Evolutionary conservation across 805 yeast genomes (phyloP), one percentile per base, ranked within the genome.

Genomic region (Lachancea lanzarotensis): DNA sequence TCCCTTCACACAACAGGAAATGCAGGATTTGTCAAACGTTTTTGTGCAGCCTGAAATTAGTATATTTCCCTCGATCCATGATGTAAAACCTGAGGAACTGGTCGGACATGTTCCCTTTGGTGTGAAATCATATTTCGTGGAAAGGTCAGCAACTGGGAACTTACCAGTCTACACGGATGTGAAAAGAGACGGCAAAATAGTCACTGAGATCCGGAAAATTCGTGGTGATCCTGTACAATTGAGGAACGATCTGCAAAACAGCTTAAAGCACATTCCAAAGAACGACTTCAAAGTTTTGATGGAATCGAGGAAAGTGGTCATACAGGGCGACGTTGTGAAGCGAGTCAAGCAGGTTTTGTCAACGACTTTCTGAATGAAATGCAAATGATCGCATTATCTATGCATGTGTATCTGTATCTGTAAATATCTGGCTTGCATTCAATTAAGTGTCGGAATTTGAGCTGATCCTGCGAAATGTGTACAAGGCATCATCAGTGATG

Each of bases 131-230:
- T 70, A 70, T 52, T 62, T 52, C 45, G 52, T 70, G 11, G 58
- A 55, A 35, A 79, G 83, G 60, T 72, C 86, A 7, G 65, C 73
- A 13, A 71, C 68, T 38, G 88, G 91, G 3, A 79, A 83, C 59
- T 70, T 89, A 59, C 96, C 96, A n/a, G 84, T 88, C 1, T 88
- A 88, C 66, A 71, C 75, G 43, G 87, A 84, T 50, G 63, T 72
- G 50, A 85, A 80, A 59, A 49, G 52, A 20, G 76, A 78, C 48
- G 77, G 80, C 19, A 69, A 71, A 12, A 66, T 72, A n/a, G 75
- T 76, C 55, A 88, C 96, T 0, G 89, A 86, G 57, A 72, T 88
- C 22, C 79, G 84, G 59, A 76, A 78, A 48, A 73, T 88, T 41
- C 67, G 73, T 47, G 96, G 96, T 5, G 81, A 84, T 61, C 70